Percentiles rank a stretch among this genome's conserved stretches.
Evolutionary conservation across 75 land plant species (phyloP).

Genomic region (Sequoia sempervirens): DNA sequence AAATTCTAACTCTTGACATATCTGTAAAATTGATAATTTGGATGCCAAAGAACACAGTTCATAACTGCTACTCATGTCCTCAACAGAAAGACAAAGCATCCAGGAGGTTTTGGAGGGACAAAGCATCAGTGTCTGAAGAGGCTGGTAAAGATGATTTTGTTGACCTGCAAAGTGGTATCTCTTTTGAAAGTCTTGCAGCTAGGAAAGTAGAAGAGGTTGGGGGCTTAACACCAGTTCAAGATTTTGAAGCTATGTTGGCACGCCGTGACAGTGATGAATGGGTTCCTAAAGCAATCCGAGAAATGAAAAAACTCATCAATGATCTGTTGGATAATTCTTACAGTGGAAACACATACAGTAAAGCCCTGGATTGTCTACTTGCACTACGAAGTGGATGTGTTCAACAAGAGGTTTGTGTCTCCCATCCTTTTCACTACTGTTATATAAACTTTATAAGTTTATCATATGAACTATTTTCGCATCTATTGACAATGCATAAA

Average conservation of each 20-base stretch:
- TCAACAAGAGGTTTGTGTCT: constrained; percentile 55
- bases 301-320: constrained; percentile 65
- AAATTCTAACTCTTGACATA: not conserved
- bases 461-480: not conserved
- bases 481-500: not conserved
- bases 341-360: constrained; percentile 61
- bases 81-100: constrained; percentile 62
- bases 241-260: constrained; percentile 68
- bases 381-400: constrained; percentile 92
- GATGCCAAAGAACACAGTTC: not conserved
- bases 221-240: constrained; percentile 65
- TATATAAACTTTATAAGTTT: not conserved
- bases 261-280: constrained; percentile 79
- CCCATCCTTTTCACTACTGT: not conserved
- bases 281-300: constrained; percentile 68
- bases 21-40: not conserved
- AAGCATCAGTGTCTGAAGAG: constrained; percentile 31
- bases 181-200: constrained; percentile 27
- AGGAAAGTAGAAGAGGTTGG: constrained; percentile 65
- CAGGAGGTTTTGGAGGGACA: constrained; percentile 51
- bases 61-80: not conserved
- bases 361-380: constrained; percentile 69
- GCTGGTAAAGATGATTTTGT: constrained; percentile 17
- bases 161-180: constrained; percentile 16
- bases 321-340: constrained; percentile 62